Base-by-base conservation (phyloP, 371 early-diverging fungal species). In the Mucor plumbeus region DNA sequence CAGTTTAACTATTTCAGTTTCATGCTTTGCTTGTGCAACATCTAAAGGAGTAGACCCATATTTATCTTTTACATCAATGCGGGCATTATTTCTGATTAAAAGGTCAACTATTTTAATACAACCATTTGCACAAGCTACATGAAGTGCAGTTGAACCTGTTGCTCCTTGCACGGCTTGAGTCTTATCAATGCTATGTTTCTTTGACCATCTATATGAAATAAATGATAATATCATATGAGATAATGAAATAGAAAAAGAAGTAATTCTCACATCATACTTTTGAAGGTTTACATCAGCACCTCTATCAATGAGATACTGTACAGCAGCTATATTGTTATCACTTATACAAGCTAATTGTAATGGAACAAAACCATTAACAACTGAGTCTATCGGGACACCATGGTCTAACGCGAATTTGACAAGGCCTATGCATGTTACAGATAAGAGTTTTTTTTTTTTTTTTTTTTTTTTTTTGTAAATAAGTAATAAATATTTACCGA, bases 71-170 rank as follows among this genome's bases (percentile, higher is more conserved):
- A 88, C 61, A 43, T 91, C 81, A 14, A 80, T 68, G 6, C 65
- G 70, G 6, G 92, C 92, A 35, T 87, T 85, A 64, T 88, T 84
- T 41, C 84, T 72, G 48, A 92, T 69, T 43, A 92, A 76, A 3
- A 86, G 70, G 41, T 88, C 89, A 0, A 87, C 87, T 31, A 85
- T 83, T 43, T 76, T 77, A 2, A 75, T 64, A 66, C 87, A 88
- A 0, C 89, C 88, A 65, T 90, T 90, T 4, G 91, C 91, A 56
- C 89, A 88, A 5, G 91, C 92, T 72, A 90, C 89, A 69, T 92
- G 92, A 38, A 92, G 72, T 11, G 92, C 89, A 3, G 92, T 91
- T 19, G 90, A 89, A 15, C 91, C 91, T 61, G 83, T 87, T 19
- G 74, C 74, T 1, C 71, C 68, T 33, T 50, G 61, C 6, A 70